Conservation (phyloP, 768 basidiomycete genomes). For the Amanita fuliginea region DNA sequence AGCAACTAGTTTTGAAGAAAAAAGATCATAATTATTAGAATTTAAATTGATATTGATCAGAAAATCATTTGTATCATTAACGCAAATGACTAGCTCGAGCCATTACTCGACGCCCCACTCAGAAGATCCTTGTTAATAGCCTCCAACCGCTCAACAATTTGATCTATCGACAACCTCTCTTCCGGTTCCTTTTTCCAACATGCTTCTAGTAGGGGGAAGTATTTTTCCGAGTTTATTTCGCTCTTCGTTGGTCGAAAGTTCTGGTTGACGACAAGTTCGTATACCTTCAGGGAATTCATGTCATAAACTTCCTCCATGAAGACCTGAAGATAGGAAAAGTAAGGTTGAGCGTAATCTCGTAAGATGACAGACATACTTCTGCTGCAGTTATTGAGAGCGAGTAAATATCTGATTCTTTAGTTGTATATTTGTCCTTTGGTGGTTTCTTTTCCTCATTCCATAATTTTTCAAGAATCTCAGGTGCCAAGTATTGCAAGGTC, state of each 20-base stretch:
- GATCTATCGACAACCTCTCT: no score
- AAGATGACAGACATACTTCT: background rate
- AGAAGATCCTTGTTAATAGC: no score
- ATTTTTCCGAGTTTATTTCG: background rate
- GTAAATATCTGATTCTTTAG: background rate
- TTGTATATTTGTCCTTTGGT: background rate
- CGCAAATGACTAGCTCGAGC: background rate
- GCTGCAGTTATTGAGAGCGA: background rate
- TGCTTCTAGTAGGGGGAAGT: background rate
- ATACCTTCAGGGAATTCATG: background rate
- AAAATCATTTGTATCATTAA: background rate
- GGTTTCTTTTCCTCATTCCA: no score
- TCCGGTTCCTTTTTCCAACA: background rate
- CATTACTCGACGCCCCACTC: no score
- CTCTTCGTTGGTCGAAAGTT: background rate
- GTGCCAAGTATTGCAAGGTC: constrained; percentile 45
- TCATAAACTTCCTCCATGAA: background rate
- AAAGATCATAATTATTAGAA: no score
- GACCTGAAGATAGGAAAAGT: background rate
- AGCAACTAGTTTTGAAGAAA: no score
- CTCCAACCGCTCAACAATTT: no score
- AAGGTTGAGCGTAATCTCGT: background rate
- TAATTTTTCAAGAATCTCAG: constrained; percentile 20
- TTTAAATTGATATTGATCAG: no score
- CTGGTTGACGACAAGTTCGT: no score